Evolutionary conservation across 2,329 filamentous ascomycete genomes (phyloP).

Genomic region (Hypoxylon sp.): DNA sequence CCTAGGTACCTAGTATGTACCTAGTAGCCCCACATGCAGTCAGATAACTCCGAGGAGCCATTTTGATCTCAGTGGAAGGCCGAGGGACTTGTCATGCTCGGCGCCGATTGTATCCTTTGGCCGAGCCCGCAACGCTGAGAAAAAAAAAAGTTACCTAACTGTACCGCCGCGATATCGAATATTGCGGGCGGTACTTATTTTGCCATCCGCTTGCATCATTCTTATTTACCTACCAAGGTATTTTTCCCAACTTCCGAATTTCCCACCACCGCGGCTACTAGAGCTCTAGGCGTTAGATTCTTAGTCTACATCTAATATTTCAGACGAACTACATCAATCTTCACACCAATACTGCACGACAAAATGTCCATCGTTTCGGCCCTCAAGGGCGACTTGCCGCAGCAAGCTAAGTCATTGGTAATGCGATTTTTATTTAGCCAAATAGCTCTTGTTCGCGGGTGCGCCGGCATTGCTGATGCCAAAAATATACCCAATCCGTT

Average conservation of each 20-base stretch:
- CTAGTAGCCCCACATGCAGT: too few relatives aligned
- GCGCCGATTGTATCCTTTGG: slow-evolving; percentile 38
- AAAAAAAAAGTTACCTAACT: slow-evolving; percentile 11
- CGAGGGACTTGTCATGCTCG: slow-evolving; percentile 30
- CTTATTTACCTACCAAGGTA: too few relatives aligned
- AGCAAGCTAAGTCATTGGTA: slow-evolving; percentile 66
- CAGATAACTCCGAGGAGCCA: slow-evolving; percentile 31
- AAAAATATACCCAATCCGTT: not conserved
- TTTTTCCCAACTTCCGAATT: not conserved
- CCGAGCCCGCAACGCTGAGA: slow-evolving; percentile 34
- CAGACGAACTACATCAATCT: too few relatives aligned
- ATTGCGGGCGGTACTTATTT: slow-evolving; percentile 33
- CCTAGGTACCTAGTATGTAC: too few relatives aligned
- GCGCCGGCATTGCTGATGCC: not conserved
- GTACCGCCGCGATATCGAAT: slow-evolving; percentile 14
- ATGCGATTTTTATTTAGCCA: slow-evolving; percentile 38
- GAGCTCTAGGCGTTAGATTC: too few relatives aligned
- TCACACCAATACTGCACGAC: too few relatives aligned
- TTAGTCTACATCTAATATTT: too few relatives aligned
- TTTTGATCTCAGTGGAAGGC: not conserved
- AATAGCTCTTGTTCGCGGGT: slow-evolving; percentile 19
- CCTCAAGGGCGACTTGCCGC: slow-evolving; percentile 63
- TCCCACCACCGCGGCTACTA: too few relatives aligned
- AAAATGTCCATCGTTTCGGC: slow-evolving; percentile 49
- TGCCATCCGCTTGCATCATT: slow-evolving; percentile 19